phyloP scores from a whole-genome alignment of 2,329 filamentous ascomycete genomes.

The Aspergillus costaricaensis region DNA sequence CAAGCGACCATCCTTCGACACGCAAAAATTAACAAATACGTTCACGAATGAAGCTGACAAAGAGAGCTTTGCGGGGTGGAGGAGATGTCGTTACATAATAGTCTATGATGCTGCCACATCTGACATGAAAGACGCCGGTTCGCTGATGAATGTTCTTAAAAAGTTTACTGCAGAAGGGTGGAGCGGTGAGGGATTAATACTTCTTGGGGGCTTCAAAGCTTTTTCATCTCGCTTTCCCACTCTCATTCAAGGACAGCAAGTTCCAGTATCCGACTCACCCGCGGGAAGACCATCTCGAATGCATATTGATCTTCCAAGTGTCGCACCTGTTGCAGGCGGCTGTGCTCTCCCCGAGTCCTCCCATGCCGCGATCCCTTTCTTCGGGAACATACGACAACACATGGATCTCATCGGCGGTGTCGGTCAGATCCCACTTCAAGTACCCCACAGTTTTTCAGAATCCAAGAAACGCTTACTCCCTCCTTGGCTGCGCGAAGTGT shows the following conservation, averaged over 20 bases:
- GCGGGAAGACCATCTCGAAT: constrained; percentile 55
- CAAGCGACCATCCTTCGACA: constrained; percentile 86
- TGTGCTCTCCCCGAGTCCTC: constrained; percentile 72
- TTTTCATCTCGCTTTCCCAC: constrained; percentile 70
- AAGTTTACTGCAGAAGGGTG: constrained; percentile 90
- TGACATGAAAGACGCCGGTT: constrained; percentile 76
- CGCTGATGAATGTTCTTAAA: constrained; percentile 83
- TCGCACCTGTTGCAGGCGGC: constrained; percentile 83
- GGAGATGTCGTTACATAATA: constrained; percentile 71
- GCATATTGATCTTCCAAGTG: constrained; percentile 52
- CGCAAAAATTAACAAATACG: constrained; percentile 82
- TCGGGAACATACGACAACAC: constrained; percentile 93
- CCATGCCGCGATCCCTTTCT: constrained; percentile 81
- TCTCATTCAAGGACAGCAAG: constrained; percentile 31
- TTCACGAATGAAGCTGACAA: constrained; percentile 74
- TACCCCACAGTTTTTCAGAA: constrained; percentile 56
- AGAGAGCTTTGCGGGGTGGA: constrained; percentile 75
- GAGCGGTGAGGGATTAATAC: constrained; percentile 69
- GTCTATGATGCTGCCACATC: constrained; percentile 82
- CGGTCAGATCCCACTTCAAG: constrained; percentile 70
- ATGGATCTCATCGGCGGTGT: constrained; percentile 93
- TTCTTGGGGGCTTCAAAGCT: constrained; percentile 77
- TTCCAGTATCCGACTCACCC: constrained; percentile 33
- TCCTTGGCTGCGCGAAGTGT: constrained; percentile 72
- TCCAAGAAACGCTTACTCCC: constrained; percentile 62